Evolutionary conservation across 2,329 filamentous ascomycete species (phyloP).

Genomic region (Monilinia fructicola): DNA sequence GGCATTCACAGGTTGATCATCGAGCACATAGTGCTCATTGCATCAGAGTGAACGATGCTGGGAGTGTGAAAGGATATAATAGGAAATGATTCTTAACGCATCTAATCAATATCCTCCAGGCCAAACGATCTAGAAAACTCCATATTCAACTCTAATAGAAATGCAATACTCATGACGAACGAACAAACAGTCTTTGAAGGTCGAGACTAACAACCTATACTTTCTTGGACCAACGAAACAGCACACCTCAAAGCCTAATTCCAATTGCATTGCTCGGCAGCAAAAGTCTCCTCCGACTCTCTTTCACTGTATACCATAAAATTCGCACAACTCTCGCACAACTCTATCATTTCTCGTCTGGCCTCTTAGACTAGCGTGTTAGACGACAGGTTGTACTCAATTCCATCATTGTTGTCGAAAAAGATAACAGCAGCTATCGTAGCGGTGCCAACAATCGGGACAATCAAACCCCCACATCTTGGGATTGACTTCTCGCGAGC

Average conservation of each 20-base stretch:
- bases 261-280: neutral
- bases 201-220: neutral
- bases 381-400: neutral
- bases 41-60: neutral
- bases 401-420: neutral
- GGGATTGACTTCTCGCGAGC: conserved; percentile 25
- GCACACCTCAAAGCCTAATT: neutral
- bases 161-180: neutral
- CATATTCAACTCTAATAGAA: neutral
- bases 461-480: conserved; percentile 22
- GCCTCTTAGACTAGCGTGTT: neutral
- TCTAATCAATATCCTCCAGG: neutral
- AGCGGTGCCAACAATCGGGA: conserved; percentile 28
- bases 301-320: neutral
- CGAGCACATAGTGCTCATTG: neutral
- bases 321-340: neutral
- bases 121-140: neutral
- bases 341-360: neutral
- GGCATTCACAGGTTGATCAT: neutral
- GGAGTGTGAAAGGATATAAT: neutral
- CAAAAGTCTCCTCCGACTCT: neutral
- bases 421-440: conserved; percentile 9
- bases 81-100: neutral
- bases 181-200: neutral
- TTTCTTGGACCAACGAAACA: neutral